Conservation (phyloP, 768 basidiomycete species). For the Exsudoporus frostii region DNA sequence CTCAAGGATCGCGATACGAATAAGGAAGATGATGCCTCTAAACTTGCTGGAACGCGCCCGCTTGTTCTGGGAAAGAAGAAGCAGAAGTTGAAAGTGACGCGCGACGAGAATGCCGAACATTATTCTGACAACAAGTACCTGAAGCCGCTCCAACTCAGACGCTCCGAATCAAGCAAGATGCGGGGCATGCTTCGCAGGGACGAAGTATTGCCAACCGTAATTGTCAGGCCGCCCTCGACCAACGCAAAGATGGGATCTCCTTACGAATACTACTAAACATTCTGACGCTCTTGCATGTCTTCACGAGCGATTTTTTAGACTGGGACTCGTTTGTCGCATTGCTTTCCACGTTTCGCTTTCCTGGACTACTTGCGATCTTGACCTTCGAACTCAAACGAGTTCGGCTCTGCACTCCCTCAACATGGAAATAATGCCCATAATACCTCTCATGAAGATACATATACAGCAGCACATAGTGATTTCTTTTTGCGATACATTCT, state of each 20-base stretch:
- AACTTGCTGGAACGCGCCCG: slow-evolving; percentile 44
- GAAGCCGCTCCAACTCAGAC: slow-evolving; percentile 57
- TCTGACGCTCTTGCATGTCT: not conserved
- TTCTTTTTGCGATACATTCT: slow-evolving; percentile 1
- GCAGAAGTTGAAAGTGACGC: slow-evolving; percentile 31
- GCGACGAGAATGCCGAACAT: slow-evolving; percentile 35
- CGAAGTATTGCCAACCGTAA: slow-evolving; percentile 58
- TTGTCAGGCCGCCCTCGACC: slow-evolving; percentile 58
- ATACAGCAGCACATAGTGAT: not conserved
- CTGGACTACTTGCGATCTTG: not conserved
- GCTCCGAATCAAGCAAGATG: slow-evolving; percentile 62
- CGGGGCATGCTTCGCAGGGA: slow-evolving; percentile 53
- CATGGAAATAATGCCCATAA: slow-evolving; percentile 13
- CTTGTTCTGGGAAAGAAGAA: slow-evolving; percentile 62
- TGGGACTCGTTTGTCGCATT: not conserved
- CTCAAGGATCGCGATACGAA: slow-evolving; percentile 56
- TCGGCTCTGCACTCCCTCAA: not conserved
- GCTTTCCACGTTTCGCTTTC: not conserved
- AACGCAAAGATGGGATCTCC: slow-evolving; percentile 42
- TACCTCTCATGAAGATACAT: slow-evolving; percentile 1
- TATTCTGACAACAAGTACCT: slow-evolving; percentile 43
- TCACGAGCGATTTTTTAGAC: slow-evolving; percentile 3
- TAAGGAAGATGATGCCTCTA: slow-evolving; percentile 22
- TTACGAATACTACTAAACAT: slow-evolving; percentile 40
- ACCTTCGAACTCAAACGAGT: not conserved